Evolutionary conservation across 768 basidiomycete species (phyloP).

Genomic region (Phylloporus sp.): DNA sequence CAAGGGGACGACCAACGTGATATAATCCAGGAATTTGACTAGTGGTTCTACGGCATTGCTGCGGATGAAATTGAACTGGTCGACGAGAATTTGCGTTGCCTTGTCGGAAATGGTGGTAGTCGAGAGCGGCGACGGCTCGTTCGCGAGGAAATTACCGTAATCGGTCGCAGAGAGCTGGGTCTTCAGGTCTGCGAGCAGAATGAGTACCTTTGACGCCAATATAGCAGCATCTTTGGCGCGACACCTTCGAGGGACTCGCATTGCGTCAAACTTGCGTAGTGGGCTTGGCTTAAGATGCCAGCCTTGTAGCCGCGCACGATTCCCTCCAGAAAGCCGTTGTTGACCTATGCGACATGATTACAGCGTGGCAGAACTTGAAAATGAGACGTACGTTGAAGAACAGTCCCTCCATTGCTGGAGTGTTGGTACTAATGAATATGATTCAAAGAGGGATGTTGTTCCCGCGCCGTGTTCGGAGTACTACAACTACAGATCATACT

Average conservation of each 20-base stretch:
- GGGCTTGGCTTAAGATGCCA: slow-evolving; percentile 81
- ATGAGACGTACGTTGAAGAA: slow-evolving; percentile 71
- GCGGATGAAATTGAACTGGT: slow-evolving; percentile 94
- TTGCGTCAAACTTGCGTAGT: slow-evolving; percentile 92
- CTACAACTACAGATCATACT: too few relatives aligned
- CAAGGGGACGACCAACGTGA: slow-evolving; percentile 69
- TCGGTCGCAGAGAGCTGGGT: slow-evolving; percentile 95
- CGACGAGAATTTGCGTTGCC: slow-evolving; percentile 90
- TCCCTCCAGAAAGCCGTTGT: slow-evolving; percentile 72
- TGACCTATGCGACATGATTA: slow-evolving; percentile 46
- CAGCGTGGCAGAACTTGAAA: neutral
- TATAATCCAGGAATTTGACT: slow-evolving; percentile 92
- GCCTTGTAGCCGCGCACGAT: slow-evolving; percentile 91
- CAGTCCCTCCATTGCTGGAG: slow-evolving; percentile 62
- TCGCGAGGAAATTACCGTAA: slow-evolving; percentile 97
- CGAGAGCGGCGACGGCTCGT: slow-evolving; percentile 89
- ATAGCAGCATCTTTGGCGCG: slow-evolving; percentile 11
- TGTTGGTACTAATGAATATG: neutral
- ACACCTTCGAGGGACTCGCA: slow-evolving; percentile 96
- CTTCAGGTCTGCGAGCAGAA: slow-evolving; percentile 67
- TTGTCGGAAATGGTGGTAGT: slow-evolving; percentile 96
- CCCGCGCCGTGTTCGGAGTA: slow-evolving; percentile 9
- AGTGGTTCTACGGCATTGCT: slow-evolving; percentile 89
- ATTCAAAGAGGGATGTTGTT: slow-evolving; percentile 15
- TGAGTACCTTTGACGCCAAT: slow-evolving; percentile 1